These are phyloP conservation scores for Candida tropicalis DNA, from an alignment of 1,139 yeast genomes.

Conservation along the genomic window DNA sequence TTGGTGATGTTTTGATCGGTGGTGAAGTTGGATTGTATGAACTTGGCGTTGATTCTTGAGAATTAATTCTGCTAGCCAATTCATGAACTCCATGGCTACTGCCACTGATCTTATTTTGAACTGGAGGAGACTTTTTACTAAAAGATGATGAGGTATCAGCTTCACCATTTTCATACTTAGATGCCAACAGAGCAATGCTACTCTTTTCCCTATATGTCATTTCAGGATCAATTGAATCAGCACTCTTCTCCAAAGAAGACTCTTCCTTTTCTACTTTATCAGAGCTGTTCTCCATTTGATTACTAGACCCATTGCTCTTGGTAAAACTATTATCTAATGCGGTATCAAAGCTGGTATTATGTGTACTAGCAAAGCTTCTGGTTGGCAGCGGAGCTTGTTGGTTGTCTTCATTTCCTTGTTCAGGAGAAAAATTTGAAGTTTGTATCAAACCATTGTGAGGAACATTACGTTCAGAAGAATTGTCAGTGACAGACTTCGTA, in stretches of 20 bases:
- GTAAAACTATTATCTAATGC: constrained; percentile 4
- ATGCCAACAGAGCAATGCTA: constrained; percentile 14
- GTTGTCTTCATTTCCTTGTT: not conserved
- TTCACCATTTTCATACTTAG: constrained; percentile 18
- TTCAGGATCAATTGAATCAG: constrained; percentile 1
- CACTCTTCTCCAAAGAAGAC: not conserved
- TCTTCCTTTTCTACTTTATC: not conserved
- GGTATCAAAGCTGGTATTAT: constrained; percentile 5
- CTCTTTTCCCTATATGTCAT: not conserved
- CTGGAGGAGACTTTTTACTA: constrained; percentile 15
- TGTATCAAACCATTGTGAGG: not conserved
- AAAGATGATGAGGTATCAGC: constrained; percentile 11
- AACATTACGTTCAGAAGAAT: too few relatives aligned
- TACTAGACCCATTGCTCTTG: not conserved
- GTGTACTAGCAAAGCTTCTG: constrained; percentile 2
- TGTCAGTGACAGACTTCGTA: too few relatives aligned
- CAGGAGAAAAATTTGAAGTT: not conserved
- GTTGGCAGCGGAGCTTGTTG: constrained; percentile 1
- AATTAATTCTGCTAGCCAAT: constrained; percentile 2
- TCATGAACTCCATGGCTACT: constrained; percentile 5
- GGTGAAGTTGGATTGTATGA: not conserved
- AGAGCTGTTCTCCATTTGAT: not conserved
- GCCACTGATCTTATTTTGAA: constrained; percentile 20
- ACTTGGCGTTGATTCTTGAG: constrained; percentile 8
- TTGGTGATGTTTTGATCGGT: constrained; percentile 10